Percentiles rank a stretch among this genome's conserved stretches.
phyloP scores from a whole-genome alignment of 331 rosid species.

The Ulmus americana region DNA sequence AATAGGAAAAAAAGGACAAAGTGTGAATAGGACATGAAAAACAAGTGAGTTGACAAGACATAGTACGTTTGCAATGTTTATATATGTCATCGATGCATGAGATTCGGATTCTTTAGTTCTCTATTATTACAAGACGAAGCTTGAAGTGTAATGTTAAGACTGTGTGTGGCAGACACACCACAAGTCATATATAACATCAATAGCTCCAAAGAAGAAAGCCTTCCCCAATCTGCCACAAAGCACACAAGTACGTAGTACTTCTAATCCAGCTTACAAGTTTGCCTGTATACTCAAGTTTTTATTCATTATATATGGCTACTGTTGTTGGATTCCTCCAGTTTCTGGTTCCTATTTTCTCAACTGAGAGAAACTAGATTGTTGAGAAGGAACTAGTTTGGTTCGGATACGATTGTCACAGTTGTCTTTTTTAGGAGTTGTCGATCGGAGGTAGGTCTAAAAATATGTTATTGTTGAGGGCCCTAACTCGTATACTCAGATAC shows the following conservation, averaged over 20 bases:
- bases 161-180: conserved; percentile 13
- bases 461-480: too few relatives aligned
- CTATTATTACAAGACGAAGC: not conserved
- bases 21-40: too few relatives aligned
- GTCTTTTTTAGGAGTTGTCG: too few relatives aligned
- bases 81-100: not conserved
- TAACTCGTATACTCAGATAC: too few relatives aligned
- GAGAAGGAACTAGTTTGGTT: conserved; percentile 30
- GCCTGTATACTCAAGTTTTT: not conserved
- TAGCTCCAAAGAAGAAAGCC: conserved; percentile 3
- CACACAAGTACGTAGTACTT: not conserved
- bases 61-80: conserved; percentile 2
- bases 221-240: not conserved
- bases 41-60: conserved; percentile 6
- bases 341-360: not conserved
- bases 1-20: too few relatives aligned
- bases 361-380: conserved; percentile 13
- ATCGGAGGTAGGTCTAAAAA: too few relatives aligned
- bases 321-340: not conserved
- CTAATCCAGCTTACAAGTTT: not conserved
- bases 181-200: conserved; percentile 34
- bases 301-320: not conserved
- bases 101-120: conserved; percentile 24
- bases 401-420: too few relatives aligned
- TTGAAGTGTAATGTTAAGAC: not conserved